Conservation (phyloP, 805 yeast genomes). For the Priceomyces castillae region DNA sequence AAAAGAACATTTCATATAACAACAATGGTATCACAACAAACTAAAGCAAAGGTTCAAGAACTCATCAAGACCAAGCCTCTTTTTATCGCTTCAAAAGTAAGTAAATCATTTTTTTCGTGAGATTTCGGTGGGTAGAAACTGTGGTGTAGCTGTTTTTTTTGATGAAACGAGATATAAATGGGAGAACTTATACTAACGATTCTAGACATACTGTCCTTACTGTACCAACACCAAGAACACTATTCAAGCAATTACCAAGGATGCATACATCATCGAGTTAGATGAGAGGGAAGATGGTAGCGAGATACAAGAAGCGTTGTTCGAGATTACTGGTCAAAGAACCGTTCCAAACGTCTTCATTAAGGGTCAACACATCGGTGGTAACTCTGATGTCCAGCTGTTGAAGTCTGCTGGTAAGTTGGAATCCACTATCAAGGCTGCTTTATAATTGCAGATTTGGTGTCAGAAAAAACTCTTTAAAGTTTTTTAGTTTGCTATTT, state of each 20-base stretch:
- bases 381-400: slow-evolving; percentile 83
- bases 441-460: slow-evolving; percentile 24
- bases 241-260: slow-evolving; percentile 35
- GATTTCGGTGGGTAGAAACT: too few relatives aligned
- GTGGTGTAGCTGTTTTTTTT: too few relatives aligned
- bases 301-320: slow-evolving; percentile 77
- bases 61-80: slow-evolving; percentile 65
- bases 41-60: slow-evolving; percentile 55
- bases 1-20: slow-evolving; percentile 11
- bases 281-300: slow-evolving; percentile 65
- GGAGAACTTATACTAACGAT: slow-evolving; percentile 12
- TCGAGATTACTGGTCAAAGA: slow-evolving; percentile 78
- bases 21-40: slow-evolving; percentile 58
- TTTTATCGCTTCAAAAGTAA: slow-evolving; percentile 78
- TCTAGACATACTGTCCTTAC: slow-evolving; percentile 43
- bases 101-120: too few relatives aligned
- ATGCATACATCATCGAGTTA: slow-evolving; percentile 55
- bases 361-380: slow-evolving; percentile 91
- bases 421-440: slow-evolving; percentile 41
- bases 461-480: too few relatives aligned
- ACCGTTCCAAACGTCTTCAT: slow-evolving; percentile 94
- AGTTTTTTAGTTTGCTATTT: too few relatives aligned
- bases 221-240: slow-evolving; percentile 44
- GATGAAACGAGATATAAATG: neutral
- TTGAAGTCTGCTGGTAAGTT: slow-evolving; percentile 63